Base-by-base conservation (phyloP, 345 rosid genomes). In the Aquilaria sinensis region DNA sequence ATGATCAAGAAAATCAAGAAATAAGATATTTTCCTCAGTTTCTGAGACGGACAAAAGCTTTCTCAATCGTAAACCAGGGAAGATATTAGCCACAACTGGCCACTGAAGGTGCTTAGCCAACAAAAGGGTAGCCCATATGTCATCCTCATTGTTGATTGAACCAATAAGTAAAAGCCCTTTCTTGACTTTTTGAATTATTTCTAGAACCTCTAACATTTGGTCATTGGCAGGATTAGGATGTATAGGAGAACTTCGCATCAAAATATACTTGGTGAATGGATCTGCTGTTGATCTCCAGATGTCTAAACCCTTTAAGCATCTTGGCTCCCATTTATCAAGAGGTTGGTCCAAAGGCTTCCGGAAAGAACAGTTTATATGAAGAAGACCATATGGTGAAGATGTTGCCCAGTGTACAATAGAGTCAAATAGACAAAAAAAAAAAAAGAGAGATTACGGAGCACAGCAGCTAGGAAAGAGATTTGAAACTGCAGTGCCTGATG, bases 401-500 rank as follows among this genome's bases (percentile, higher is more conserved):
- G 81, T 85, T 51, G 98, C 93, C 85, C 85, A 71, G 59, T 93
- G 83, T 41, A 87, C 78, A 56, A 96, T 97, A 64, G 97, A 86
- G 80, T 89, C 97, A 47, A 93, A 23, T 23, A 23, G 1, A 23
- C 23, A 23, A 23, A 23, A 23, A 23, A 23, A 23, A 23, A 23
- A 23, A 23, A 23, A 23, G 23, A 23, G 23, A 23, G 23, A 23
- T 23, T 23, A 23, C 23, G 23, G 23, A 23, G 23, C 69, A 93
- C 98, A 75, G 98, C 96, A 58, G 98, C 23, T 23, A 23, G 23
- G 98, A 75, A 87, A 80, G 80, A 93, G 98, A 80, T 93, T 93
- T 66, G 98, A 93, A 64, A 89, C 96, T 37, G 98, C 98, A 56
- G 98, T 93, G 77, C 98, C 98, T 58, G 98, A 93, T 37, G 98